Base-by-base conservation (phyloP, 2,329 filamentous ascomycete genomes). In the Botrytis galanthina region DNA sequence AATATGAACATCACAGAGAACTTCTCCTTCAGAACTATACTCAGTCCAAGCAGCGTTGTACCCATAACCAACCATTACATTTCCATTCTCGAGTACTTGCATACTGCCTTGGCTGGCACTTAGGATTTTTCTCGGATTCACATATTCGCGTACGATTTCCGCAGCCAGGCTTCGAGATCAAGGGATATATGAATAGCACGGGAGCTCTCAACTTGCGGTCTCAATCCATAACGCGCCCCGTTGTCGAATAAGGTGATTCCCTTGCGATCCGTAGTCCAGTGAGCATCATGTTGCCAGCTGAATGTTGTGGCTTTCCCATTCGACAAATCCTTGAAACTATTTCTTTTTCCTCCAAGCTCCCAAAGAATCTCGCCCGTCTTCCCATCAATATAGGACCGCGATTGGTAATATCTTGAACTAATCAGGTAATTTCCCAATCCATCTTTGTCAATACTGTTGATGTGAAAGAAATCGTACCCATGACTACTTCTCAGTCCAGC, bases 241-340 rank as follows among this genome's bases (percentile, higher is more conserved):
- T 76, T 75, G n/a, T 78, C 73, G 46, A 76, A 77, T 1, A 76
- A 32, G 1, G 68, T 74, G 16, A 75, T 73, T 26, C 70, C 73
- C 16, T 46, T 70, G n/a, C 73, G 42, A 57, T 78, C 70, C 3
- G n/a, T 42, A 20, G 60, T 68, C 74, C 73, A 86, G 20, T 83
- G 82, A 0, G 84, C 85, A 76, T 87, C 82, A 76, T 87, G 85
- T 76, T 87, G 85, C 78, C 83, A 86, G 16, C 82, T 82, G 75
- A 87, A 86, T 26, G 82, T 79, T 74, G 84, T 85, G 63, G 85
- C 83, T 18, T 80, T 80, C 62, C 78, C 78, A 6, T 78, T 79
- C 18, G 76, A 74, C 2, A 77, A 68, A 62, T 77, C 76, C 4
- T 20, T 73, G 76, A 87, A 85, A 29, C 83, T 82, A 4, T 84